Evolutionary conservation across 2,329 filamentous ascomycete genomes (phyloP).

Genomic region (Hymenoscyphus infarciens): DNA sequence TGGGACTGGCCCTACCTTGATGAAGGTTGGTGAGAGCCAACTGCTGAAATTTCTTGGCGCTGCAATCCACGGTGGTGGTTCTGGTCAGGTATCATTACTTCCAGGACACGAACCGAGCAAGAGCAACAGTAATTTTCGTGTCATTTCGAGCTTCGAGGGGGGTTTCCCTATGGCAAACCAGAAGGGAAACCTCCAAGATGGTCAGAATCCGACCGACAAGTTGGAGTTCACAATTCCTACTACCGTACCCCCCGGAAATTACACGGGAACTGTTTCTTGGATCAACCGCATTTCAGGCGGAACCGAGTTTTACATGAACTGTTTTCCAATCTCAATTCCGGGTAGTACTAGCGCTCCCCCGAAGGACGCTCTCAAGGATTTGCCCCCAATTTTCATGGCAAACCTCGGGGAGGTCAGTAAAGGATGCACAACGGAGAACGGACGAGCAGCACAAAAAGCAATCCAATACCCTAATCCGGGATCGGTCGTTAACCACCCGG

Average conservation of each 20-base stretch:
- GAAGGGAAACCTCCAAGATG: neutral
- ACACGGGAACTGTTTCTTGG: constrained; percentile 1
- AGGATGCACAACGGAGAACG: neutral
- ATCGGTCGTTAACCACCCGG: constrained; percentile 5
- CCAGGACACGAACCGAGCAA: neutral
- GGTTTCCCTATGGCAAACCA: constrained; percentile 4
- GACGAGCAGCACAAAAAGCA: constrained; percentile 2
- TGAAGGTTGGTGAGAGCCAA: neutral
- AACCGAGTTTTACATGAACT: constrained; percentile 8
- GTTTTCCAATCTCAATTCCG: constrained; percentile 1
- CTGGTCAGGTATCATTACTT: neutral
- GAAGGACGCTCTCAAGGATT: neutral
- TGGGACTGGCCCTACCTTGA: neutral
- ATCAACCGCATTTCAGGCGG: neutral
- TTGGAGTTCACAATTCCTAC: constrained; percentile 3
- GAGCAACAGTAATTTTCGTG: neutral
- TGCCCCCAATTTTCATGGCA: constrained; percentile 7
- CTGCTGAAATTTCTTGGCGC: too few species aligned
- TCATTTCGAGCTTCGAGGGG: neutral
- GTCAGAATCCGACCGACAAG: neutral
- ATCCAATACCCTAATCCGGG: constrained; percentile 7
- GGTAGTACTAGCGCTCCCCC: neutral
- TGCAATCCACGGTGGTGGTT: constrained; percentile 6
- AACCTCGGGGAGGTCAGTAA: neutral
- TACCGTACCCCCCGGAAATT: constrained; percentile 2